Evolutionary conservation across 2,329 filamentous ascomycete genomes (phyloP).

Genomic region (Epichloe gansuensis): DNA sequence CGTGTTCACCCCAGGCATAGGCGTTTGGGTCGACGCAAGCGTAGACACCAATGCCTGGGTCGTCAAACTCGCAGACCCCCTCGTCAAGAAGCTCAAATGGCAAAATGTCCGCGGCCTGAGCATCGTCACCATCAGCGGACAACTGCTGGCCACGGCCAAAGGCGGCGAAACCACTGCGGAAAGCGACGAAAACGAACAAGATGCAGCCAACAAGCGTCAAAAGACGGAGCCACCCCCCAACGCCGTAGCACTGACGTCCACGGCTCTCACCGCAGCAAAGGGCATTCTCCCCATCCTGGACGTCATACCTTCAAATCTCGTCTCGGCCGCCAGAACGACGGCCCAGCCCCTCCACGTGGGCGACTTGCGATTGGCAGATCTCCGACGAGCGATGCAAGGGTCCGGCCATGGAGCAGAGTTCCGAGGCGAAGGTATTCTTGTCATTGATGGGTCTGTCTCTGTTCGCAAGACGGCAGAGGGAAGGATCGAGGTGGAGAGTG

Average conservation of each 20-base stretch:
- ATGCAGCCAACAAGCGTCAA: slow-evolving; percentile 33
- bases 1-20: slow-evolving; percentile 72
- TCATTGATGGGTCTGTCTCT: slow-evolving; percentile 79
- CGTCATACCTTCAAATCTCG: slow-evolving; percentile 43
- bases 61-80: slow-evolving; percentile 71
- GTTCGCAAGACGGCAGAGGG: slow-evolving; percentile 83
- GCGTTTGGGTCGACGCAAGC: slow-evolving; percentile 68
- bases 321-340: slow-evolving; percentile 60
- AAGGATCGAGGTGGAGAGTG: slow-evolving; percentile 74
- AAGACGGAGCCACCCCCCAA: slow-evolving; percentile 28
- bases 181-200: slow-evolving; percentile 32
- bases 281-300: slow-evolving; percentile 36
- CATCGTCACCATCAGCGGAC: slow-evolving; percentile 85
- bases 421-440: slow-evolving; percentile 77
- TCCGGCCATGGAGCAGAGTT: slow-evolving; percentile 84
- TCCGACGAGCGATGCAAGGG: slow-evolving; percentile 70
- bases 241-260: slow-evolving; percentile 10
- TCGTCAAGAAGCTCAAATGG: slow-evolving; percentile 85
- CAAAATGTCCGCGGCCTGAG: slow-evolving; percentile 83
- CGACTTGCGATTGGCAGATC: slow-evolving; percentile 76
- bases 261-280: slow-evolving; percentile 1
- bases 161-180: slow-evolving; percentile 18
- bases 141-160: slow-evolving; percentile 38
- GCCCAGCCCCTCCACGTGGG: slow-evolving; percentile 89
- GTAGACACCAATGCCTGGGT: slow-evolving; percentile 98